Evolutionary conservation across 2,329 filamentous ascomycete genomes (phyloP), one percentile per base, ranked within the genome.

Genomic region (Paradendryphiella salina): DNA sequence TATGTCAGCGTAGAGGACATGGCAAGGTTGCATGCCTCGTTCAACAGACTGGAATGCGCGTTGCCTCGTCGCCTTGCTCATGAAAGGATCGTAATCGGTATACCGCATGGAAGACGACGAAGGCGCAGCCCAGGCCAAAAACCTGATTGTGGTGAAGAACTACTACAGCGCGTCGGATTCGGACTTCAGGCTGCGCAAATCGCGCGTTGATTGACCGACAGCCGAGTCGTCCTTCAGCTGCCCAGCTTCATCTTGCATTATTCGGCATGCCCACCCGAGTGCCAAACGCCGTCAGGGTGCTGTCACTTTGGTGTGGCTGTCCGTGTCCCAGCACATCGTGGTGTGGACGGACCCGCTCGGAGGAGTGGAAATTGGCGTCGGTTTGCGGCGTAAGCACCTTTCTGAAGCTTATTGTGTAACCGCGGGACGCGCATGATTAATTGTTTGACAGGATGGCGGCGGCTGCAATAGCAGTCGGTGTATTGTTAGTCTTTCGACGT

Each of bases 181-280:
- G 14, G 7, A 18, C 8, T 17, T 15, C 14, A 23, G 35, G 13
- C 15, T 6, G 26, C 13, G 36, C 14, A 38, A 31, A 46, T 13
- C 36, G 37, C 29, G 40, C 45, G 20, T 18, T 26, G 15, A 36
- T 17, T 35, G 15, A 15, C 33, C 10, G 37, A 15, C 23, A 18
- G 38, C 37, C 13, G 42, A 46, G 43, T 36, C 37, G 41, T 42
- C 21, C 26, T 36, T 34, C 33, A 17, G 42, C 17, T 35, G 45
- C 33, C 33, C 40, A 5, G 18, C 39, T 29, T 26, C n/a, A 34
- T 46, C 20, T 46, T 35, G 38, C 20, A 47, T 36, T 14, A 39
- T 37, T 50, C 37, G 52, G 56, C 54, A 34, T 32, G 35, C 29
- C 28, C 34, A 47, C 50, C 50, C 50, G 44, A 52, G 18, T 32